These are phyloP conservation scores for Pseudocercospora macadamiae DNA, from an alignment of 2,329 filamentous ascomycete genomes.

Conservation along the genomic window DNA sequence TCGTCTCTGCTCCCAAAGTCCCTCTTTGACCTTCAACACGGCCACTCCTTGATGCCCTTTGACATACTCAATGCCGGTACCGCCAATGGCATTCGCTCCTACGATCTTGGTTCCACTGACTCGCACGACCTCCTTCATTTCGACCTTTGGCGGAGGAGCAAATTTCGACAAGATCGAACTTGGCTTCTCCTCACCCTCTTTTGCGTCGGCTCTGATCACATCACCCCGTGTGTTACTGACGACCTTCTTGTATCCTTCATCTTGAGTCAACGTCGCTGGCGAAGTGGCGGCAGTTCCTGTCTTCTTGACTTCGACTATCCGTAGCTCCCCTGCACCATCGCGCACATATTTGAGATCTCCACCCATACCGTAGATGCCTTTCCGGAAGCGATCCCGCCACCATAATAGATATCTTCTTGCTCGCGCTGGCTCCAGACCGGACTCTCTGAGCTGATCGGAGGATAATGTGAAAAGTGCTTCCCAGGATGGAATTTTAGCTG, in stretches of 20 bases:
- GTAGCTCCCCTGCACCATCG: constrained; percentile 61
- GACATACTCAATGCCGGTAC: constrained; percentile 72
- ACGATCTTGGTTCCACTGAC: constrained; percentile 69
- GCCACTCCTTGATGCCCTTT: constrained; percentile 66
- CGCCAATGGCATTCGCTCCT: constrained; percentile 70
- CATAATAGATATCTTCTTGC: constrained; percentile 80
- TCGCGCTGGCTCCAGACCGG: constrained; percentile 85
- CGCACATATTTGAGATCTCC: constrained; percentile 79
- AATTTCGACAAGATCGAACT: constrained; percentile 26
- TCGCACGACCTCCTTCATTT: constrained; percentile 32
- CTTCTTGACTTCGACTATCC: constrained; percentile 56
- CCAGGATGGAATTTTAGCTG: constrained; percentile 87
- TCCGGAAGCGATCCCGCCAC: constrained; percentile 84
- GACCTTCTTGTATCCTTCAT: constrained; percentile 59
- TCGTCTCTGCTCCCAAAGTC: constrained; percentile 87
- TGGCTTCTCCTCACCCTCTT: constrained; percentile 17
- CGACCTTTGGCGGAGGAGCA: constrained; percentile 42
- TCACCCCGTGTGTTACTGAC: constrained; percentile 61
- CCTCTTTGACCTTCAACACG: constrained; percentile 72
- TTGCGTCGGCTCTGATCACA: constrained; percentile 16
- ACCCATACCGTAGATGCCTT: constrained; percentile 76
- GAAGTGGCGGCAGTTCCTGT: constrained; percentile 15
- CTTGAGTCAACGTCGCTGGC: constrained; percentile 54
- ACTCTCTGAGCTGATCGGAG: constrained; percentile 74
- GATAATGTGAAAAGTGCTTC: constrained; percentile 83